Evolutionary conservation across 2,329 filamentous ascomycete species (phyloP), one percentile per base, ranked within the genome.

Genomic region (Fusarium sp.): DNA sequence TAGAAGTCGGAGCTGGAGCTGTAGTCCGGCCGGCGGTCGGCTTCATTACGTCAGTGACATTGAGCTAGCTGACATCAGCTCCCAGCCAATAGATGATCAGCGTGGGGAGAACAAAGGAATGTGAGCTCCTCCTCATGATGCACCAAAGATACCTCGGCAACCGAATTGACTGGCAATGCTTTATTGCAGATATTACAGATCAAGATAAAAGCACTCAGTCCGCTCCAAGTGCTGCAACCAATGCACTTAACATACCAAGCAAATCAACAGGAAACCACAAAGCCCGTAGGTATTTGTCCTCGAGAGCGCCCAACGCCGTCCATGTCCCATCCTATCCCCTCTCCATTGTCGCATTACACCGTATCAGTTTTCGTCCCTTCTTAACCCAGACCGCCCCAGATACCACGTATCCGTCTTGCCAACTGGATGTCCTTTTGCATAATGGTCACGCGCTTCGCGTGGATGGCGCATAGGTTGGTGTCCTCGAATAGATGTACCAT

Each of bases 391-490:
- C 93, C 93, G 56, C 91, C 93, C 93, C 93, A 95, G 54, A 92
- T 89, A 14, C 93, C 93, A 61, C 93, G 88, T 84, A 96, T 95
- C 75, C 93, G 86, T 79, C 93, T 87, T 22, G 96, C 96, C 70
- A 98, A 89, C 85, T 98, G 96, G 78, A 99, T 98, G 84, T 98
- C 96, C 86, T 98, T 98, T 84, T 96, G 95, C 94, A 97, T 96
- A 78, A 98, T 97, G 42, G 96, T 98, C 62, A 98, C 95, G 82
- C 96, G 89, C 87, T 98, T 98, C 71, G 96, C 96, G 84, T 98
- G 96, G 78, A 98, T 95, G 72, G 96, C 96, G 85, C 96, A 98
- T 47, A 98, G 89, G 85, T 98, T 98, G 38, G 83, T 82, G 62
- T 84, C 82, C 69, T 98, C 95, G 80, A 98, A 98, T n/a, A 98